Conservation (phyloP, 2,329 filamentous ascomycete genomes). For the Colletotrichum nymphaeae region DNA sequence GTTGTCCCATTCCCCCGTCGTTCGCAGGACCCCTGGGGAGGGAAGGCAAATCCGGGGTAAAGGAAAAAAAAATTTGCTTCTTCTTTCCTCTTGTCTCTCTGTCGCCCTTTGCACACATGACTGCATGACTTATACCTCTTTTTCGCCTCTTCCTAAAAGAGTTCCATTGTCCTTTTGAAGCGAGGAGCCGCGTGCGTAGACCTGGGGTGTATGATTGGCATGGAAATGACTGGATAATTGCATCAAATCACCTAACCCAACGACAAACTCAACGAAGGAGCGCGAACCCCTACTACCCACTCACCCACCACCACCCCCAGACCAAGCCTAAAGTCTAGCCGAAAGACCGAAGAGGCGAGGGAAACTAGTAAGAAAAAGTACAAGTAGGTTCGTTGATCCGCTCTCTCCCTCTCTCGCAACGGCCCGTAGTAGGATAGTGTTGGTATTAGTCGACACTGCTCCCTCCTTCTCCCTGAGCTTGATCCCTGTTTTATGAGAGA, state of each 20-base stretch:
- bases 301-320: background rate
- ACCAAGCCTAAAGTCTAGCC: background rate
- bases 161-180: background rate
- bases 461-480: background rate
- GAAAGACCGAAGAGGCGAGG: background rate
- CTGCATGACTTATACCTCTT: background rate
- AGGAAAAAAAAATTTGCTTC: slow-evolving; percentile 15
- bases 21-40: background rate
- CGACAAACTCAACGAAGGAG: background rate
- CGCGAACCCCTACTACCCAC: background rate
- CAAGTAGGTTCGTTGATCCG: slow-evolving; percentile 21
- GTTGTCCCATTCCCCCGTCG: background rate
- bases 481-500: background rate
- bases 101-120: background rate
- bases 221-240: slow-evolving; percentile 23
- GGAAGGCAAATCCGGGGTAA: background rate
- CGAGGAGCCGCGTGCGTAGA: background rate
- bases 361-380: background rate
- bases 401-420: background rate
- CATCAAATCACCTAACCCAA: slow-evolving; percentile 28
- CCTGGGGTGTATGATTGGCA: slow-evolving; percentile 3
- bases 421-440: background rate
- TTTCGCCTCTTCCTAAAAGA: background rate
- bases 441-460: background rate
- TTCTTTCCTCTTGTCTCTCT: background rate